Base-by-base conservation (phyloP, 495 filamentous ascomycete species). In the Talaromyces adpressus region DNA sequence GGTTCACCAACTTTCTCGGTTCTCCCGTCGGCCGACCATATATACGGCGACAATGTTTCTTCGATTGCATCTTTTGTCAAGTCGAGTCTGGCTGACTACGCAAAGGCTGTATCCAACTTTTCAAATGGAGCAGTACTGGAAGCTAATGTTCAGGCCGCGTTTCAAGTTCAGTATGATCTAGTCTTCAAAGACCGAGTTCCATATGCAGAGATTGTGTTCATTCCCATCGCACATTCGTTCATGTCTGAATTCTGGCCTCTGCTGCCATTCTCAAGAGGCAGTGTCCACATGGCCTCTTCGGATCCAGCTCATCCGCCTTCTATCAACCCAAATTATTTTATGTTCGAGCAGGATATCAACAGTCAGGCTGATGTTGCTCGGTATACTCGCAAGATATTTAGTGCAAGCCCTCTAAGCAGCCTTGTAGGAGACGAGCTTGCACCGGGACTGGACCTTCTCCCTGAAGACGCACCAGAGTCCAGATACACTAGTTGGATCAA, bases 191-290 rank as follows among this genome's bases (percentile, higher is more conserved):
- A 67, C 5, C 64, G 73, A 18, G 71, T 82, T 9, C 41, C 59
- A 23, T 41, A 41, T 41, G 47, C 47, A 29, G 59, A 62, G 49
- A 56, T 78, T 23, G 52, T 64, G 22, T 64, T 53, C 56, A 67
- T 71, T 49, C 69, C 72, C 2, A 67, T 70, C n/a, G 60, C 59
- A 0, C 54, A 63, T 18, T 45, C 66, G 2, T 49, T 80, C 1
- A 36, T 64, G 8, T 68, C 71, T 4, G 73, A 77, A 36, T 81
- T 76, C 68, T 83, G 79, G 80, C 59, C 57, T n/a, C 69, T 74
- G 1, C 69, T 78, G 25, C 75, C 75, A 6, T 81, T 85, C 34
- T 83, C 83, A 4, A 81, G 84, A 8, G 85, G 85, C 6, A 82
- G 68, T 47, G 77, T 87, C 57, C 85, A 88, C 66, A 84, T 87